Evolutionary conservation across 352 stramenopile genomes (phyloP).

Genomic region (Phytophthora chlamydospora): DNA sequence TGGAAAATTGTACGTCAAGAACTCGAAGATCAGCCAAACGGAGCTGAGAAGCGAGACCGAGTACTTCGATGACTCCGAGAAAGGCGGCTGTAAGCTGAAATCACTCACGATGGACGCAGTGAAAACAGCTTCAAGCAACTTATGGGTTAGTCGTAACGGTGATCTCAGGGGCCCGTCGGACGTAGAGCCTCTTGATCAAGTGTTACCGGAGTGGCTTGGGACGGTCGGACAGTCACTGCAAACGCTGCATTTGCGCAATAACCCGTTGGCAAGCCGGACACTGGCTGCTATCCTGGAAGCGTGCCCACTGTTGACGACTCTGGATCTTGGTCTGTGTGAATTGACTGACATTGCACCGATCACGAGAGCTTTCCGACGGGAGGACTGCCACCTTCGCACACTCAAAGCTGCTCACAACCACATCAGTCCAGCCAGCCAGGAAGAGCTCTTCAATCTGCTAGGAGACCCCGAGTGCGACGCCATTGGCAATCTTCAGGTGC

Average conservation of each 20-base stretch:
- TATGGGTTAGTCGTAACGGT: slow-evolving; percentile 12
- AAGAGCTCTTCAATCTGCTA: slow-evolving; percentile 36
- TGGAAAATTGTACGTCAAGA: slow-evolving; percentile 41
- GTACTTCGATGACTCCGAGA: not conserved
- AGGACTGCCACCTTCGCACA: slow-evolving; percentile 29
- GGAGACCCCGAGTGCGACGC: slow-evolving; percentile 11
- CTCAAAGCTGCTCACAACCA: slow-evolving; percentile 50
- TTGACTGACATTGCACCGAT: slow-evolving; percentile 40
- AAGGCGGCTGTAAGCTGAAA: slow-evolving; percentile 23
- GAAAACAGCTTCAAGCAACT: slow-evolving; percentile 4
- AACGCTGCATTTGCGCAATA: slow-evolving; percentile 39
- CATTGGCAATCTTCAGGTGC: slow-evolving; percentile 22
- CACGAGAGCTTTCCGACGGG: slow-evolving; percentile 25
- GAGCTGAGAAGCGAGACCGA: not conserved
- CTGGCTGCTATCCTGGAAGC: slow-evolving; percentile 36
- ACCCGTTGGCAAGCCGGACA: slow-evolving; percentile 25
- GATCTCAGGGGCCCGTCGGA: not conserved
- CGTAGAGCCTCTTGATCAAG: slow-evolving; percentile 8
- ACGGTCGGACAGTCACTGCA: slow-evolving; percentile 28
- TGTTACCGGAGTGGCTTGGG: slow-evolving; percentile 29
- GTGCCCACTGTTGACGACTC: slow-evolving; percentile 38
- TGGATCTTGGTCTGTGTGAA: slow-evolving; percentile 52
- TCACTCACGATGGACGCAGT: slow-evolving; percentile 44
- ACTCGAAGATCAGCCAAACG: slow-evolving; percentile 10
- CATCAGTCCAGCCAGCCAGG: slow-evolving; percentile 34